phyloP scores from a whole-genome alignment of 257 asterid genomes.

The Ligustrum vulgare region DNA sequence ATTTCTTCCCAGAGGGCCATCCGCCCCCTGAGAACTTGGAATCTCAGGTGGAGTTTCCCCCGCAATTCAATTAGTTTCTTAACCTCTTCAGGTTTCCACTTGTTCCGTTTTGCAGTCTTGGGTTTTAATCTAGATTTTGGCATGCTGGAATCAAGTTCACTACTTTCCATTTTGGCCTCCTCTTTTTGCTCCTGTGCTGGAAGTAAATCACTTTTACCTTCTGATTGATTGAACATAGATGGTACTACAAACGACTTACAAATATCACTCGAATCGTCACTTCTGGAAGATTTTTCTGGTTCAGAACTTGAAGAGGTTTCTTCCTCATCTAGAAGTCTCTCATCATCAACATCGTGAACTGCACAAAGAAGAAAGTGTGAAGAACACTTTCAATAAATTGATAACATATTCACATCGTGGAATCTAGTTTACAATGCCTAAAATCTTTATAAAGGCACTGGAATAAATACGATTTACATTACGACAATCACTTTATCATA shows the following conservation, averaged over 20 bases:
- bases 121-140: conserved; percentile 46
- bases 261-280: conserved; percentile 49
- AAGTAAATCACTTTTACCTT: conserved; percentile 29
- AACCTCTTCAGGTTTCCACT: conserved; percentile 91
- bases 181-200: conserved; percentile 35
- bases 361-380: conserved; percentile 26
- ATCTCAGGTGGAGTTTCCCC: conserved; percentile 76
- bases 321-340: conserved; percentile 39
- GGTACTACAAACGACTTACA: conserved; percentile 49
- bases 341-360: conserved; percentile 42
- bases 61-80: conserved; percentile 74
- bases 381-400: background rate
- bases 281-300: conserved; percentile 26
- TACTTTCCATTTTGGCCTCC: conserved; percentile 34
- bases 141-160: conserved; percentile 40
- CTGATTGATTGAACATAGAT: conserved; percentile 22
- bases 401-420: background rate
- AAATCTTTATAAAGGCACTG: background rate
- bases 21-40: conserved; percentile 86
- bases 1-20: conserved; percentile 99
- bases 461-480: background rate
- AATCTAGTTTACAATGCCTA: background rate
- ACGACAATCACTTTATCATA: background rate
- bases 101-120: conserved; percentile 62
- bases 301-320: conserved; percentile 37